These are phyloP conservation scores for Fusarium solani-melongenae DNA, from an alignment of 2,329 filamentous ascomycete genomes.

Conservation along the genomic window DNA sequence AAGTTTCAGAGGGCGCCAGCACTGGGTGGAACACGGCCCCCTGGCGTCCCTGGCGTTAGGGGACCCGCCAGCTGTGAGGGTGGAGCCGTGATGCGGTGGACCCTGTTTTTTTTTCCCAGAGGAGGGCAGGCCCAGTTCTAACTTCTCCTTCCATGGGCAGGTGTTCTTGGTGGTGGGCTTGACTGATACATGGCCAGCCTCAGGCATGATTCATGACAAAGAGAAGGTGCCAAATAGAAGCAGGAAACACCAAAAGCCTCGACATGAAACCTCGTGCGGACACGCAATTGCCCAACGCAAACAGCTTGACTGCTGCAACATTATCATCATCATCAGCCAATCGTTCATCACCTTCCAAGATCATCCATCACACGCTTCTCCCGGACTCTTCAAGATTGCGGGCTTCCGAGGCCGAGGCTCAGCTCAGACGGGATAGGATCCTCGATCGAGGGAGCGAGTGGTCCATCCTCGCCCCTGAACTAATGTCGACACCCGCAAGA, in stretches of 20 bases:
- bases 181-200: constrained; percentile 4
- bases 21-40: constrained; percentile 23
- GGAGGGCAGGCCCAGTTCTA: not conserved
- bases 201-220: constrained; percentile 8
- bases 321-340: not conserved
- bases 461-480: constrained; percentile 31
- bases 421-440: constrained; percentile 3
- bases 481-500: constrained; percentile 15
- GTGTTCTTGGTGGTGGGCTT: not conserved
- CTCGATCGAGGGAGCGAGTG: constrained; percentile 12
- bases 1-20: constrained; percentile 39
- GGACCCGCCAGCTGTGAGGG: constrained; percentile 15
- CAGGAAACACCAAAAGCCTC: constrained; percentile 9
- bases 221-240: not conserved
- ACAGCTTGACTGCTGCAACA: not conserved
- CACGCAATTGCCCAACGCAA: constrained; percentile 4
- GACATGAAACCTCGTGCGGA: constrained; percentile 24
- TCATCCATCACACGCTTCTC: not conserved
- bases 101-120: not conserved
- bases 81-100: constrained; percentile 6
- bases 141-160: not conserved
- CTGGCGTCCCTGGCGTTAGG: constrained; percentile 33
- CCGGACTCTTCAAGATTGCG: not conserved
- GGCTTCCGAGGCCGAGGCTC: constrained; percentile 21
- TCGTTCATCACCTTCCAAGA: not conserved